Evolutionary conservation across 2,329 filamentous ascomycete species (phyloP).

Genomic region (Cercospora brassicicola): DNA sequence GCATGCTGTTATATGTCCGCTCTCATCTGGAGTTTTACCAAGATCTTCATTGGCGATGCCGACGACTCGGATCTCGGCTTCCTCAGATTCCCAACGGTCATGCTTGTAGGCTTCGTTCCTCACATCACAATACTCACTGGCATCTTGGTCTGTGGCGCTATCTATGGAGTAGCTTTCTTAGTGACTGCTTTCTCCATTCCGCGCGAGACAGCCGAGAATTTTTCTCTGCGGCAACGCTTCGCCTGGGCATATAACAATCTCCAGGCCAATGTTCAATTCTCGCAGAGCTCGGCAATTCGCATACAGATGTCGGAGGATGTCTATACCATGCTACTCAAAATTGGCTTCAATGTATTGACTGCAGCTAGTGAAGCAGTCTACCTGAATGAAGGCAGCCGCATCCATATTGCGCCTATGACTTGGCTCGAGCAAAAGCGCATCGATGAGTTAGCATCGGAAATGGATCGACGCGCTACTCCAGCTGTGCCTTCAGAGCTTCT

Average conservation of each 20-base stretch:
- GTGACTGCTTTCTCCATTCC: conserved; percentile 71
- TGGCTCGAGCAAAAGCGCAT: conserved; percentile 90
- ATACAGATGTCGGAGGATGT: conserved; percentile 91
- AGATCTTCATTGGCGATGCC: conserved; percentile 48
- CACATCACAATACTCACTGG: conserved; percentile 84
- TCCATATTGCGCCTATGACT: conserved; percentile 73
- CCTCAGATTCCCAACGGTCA: conserved; percentile 87
- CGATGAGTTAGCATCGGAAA: conserved; percentile 65
- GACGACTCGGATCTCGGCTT: conserved; percentile 66
- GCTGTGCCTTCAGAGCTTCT: conserved; percentile 47
- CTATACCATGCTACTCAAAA: conserved; percentile 82
- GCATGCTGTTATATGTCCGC: conserved; percentile 84
- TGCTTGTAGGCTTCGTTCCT: conserved; percentile 90
- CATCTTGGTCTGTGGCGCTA: conserved; percentile 70
- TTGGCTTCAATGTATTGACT: conserved; percentile 84
- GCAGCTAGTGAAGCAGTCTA: conserved; percentile 96
- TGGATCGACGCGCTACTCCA: conserved; percentile 41
- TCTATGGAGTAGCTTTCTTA: conserved; percentile 74
- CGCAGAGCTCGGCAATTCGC: conserved; percentile 63
- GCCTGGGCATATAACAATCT: conserved; percentile 77
- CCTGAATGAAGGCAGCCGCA: conserved; percentile 79
- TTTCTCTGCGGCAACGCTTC: conserved; percentile 61
- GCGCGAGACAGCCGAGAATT: conserved; percentile 47
- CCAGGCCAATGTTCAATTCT: conserved; percentile 85
- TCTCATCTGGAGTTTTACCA: conserved; percentile 72